Conservation (phyloP, 768 basidiomycete species). For the Termitomyces bulborhizus region DNA sequence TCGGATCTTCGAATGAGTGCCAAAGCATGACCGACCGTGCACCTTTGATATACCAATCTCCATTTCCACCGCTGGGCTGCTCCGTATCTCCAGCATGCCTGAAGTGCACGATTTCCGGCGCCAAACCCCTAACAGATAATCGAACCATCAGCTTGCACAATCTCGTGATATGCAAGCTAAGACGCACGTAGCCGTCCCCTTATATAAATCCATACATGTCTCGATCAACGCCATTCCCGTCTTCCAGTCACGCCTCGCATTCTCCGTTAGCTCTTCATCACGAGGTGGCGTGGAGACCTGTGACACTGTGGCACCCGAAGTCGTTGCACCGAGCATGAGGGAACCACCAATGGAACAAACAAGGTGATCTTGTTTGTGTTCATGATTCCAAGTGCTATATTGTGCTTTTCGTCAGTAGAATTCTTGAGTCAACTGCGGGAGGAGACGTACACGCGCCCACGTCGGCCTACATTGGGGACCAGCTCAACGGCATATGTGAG, state of each 20-base stretch:
- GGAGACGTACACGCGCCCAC: slow-evolving; percentile 28
- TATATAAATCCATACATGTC: slow-evolving; percentile 82
- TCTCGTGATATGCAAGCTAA: background rate
- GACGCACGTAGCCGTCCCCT: slow-evolving; percentile 69
- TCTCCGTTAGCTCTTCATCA: slow-evolving; percentile 46
- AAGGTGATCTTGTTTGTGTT: slow-evolving; percentile 91
- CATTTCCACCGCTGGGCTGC: slow-evolving; percentile 23
- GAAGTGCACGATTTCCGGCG: slow-evolving; percentile 89
- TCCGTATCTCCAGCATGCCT: slow-evolving; percentile 44
- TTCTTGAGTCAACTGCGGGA: background rate
- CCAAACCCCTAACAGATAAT: slow-evolving; percentile 52
- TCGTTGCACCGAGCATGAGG: slow-evolving; percentile 83
- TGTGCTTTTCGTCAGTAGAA: background rate
- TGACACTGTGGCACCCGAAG: slow-evolving; percentile 41
- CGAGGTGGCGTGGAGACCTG: slow-evolving; percentile 63
- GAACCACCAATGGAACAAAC: slow-evolving; percentile 94
- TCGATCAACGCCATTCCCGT: slow-evolving; percentile 78
- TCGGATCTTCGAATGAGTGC: background rate
- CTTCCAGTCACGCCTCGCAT: slow-evolving; percentile 74
- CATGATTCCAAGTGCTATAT: slow-evolving; percentile 58
- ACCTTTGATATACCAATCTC: slow-evolving; percentile 92
- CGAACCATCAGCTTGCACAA: background rate
- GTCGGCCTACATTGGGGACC: slow-evolving; percentile 40
- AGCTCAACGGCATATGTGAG: slow-evolving; percentile 83
- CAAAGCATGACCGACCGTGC: slow-evolving; percentile 36